These are phyloP conservation scores for Micromonas pusilla DNA, from an alignment of 139 green algal genomes.

Conservation along the genomic window DNA sequence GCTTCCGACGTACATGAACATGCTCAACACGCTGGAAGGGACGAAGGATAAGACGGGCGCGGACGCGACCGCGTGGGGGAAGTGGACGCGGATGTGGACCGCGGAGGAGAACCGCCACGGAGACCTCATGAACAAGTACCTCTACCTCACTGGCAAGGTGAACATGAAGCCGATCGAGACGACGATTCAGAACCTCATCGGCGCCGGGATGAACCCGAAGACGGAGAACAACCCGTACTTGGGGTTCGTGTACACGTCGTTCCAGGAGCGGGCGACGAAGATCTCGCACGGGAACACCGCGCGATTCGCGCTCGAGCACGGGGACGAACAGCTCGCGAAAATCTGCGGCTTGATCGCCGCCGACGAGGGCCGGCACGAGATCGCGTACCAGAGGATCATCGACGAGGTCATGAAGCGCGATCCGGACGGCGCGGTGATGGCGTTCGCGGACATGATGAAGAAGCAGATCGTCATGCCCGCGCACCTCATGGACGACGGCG, in stretches of 20 bases:
- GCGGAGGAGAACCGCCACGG: conserved; percentile 98
- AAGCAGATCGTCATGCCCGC: conserved; percentile 99
- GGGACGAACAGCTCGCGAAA: conserved; percentile 77
- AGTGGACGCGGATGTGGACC: conserved; percentile 57
- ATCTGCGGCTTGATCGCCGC: conserved; percentile 43
- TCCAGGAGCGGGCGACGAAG: conserved; percentile 86
- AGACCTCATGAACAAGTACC: conserved; percentile 90
- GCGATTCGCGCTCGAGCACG: conserved; percentile 71
- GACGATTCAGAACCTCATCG: conserved; percentile 98
- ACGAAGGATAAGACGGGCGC: conserved; percentile 88
- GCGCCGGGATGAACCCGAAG: conserved; percentile 76
- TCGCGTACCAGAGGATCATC: conserved; percentile 83
- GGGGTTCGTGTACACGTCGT: conserved; percentile 97
- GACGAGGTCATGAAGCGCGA: conserved; percentile 83
- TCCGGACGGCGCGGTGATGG: conserved; percentile 75
- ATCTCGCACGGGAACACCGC: conserved; percentile 95
- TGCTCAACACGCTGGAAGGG: conserved; percentile 98
- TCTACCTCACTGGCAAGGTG: conserved; percentile 41
- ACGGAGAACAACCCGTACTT: conserved; percentile 98
- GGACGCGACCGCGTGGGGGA: conserved; percentile 68
- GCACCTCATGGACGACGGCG: conserved; percentile 89
- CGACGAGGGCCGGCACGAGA: conserved; percentile 94
- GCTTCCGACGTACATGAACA: conserved; percentile 99
- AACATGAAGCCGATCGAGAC: conserved; percentile 67
- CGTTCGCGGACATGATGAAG: conserved; percentile 96